Evolutionary conservation across 768 basidiomycete genomes (phyloP).

Genomic region (Lentinus brumalis): DNA sequence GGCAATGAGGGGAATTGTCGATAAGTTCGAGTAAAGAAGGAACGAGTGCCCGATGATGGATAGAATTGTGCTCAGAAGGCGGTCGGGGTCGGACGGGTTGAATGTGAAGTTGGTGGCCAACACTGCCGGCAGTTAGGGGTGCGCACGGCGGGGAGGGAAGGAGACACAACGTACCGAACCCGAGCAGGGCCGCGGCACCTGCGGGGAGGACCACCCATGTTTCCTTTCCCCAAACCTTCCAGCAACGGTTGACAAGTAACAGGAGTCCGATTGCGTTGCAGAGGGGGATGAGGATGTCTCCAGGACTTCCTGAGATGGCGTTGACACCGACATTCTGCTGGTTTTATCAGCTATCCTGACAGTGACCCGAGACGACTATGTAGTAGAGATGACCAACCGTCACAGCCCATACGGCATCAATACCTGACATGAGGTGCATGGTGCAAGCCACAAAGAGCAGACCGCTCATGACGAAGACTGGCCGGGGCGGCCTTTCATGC

Average conservation of each 20-base stretch:
- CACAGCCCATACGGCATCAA: too few species aligned
- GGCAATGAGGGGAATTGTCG: too few species aligned
- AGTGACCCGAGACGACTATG: too few species aligned
- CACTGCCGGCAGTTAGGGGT: background rate
- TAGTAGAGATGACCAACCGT: too few species aligned
- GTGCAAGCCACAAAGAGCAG: too few species aligned
- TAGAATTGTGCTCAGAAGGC: background rate
- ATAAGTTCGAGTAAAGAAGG: too few species aligned
- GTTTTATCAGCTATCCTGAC: too few species aligned
- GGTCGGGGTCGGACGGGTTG: background rate
- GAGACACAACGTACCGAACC: conserved; percentile 5
- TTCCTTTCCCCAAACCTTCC: conserved; percentile 13
- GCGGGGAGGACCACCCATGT: conserved; percentile 11
- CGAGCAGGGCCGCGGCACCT: conserved; percentile 5
- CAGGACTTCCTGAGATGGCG: background rate
- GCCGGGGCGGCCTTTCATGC: too few species aligned
- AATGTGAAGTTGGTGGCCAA: background rate
- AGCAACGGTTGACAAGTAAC: conserved; percentile 15
- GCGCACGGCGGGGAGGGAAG: background rate
- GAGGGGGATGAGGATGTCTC: conserved; percentile 10
- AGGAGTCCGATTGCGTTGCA: conserved; percentile 11
- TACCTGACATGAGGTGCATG: too few species aligned
- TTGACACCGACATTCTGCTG: too few species aligned
- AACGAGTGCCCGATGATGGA: too few species aligned
- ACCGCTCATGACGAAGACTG: too few species aligned